Percentiles rank a stretch among this genome's conserved stretches.
Conservation (phyloP, 352 stramenopile genomes). For the Phytophthora pisi region DNA sequence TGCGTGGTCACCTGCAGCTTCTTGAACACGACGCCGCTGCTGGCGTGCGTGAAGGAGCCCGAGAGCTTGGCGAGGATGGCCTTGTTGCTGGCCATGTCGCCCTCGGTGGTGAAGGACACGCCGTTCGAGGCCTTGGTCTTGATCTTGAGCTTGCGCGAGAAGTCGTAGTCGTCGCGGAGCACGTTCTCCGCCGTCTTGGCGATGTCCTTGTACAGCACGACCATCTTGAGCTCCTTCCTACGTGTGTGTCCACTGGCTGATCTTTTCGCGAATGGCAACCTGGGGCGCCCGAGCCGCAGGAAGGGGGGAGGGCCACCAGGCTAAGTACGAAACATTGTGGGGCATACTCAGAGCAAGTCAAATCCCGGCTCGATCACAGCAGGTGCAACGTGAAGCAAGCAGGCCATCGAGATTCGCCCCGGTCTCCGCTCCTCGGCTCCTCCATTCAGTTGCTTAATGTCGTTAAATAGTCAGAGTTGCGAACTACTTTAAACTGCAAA, state of each 20-base stretch:
- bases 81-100: conserved; percentile 88
- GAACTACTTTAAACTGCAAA: background rate
- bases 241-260: conserved; percentile 29
- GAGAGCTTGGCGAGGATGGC: conserved; percentile 85
- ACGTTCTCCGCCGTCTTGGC: conserved; percentile 86
- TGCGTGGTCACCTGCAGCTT: conserved; percentile 90
- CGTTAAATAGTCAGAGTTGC: background rate
- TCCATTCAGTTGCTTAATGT: background rate
- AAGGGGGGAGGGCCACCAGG: conserved; percentile 5
- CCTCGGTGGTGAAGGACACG: conserved; percentile 88
- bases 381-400: conserved; percentile 24
- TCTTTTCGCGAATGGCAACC: conserved; percentile 68
- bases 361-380: conserved; percentile 2
- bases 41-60: conserved; percentile 69
- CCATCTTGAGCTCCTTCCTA: conserved; percentile 34
- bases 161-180: conserved; percentile 91
- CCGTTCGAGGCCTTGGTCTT: conserved; percentile 89
- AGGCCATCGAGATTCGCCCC: background rate
- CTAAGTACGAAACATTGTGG: conserved; percentile 42
- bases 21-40: conserved; percentile 76
- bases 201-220: conserved; percentile 88
- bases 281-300: conserved; percentile 4
- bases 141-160: conserved; percentile 91
- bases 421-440: background rate
- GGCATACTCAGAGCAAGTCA: conserved; percentile 21